Base-by-base conservation (phyloP, 1,284 basidiomycete genomes). In the Ustilago vetiveriae region DNA sequence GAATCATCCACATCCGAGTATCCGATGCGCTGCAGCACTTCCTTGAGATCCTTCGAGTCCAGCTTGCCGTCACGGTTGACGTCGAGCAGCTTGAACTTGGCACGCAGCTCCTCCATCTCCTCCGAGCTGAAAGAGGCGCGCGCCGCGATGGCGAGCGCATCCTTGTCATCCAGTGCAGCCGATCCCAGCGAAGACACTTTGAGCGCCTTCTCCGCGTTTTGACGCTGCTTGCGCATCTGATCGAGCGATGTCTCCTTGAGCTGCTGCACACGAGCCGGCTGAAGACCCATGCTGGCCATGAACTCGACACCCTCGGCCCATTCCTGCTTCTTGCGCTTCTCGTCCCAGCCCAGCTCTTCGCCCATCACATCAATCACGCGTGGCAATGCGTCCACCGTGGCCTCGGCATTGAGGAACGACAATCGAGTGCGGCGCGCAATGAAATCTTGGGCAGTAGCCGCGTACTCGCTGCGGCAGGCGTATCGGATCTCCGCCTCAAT, bases 401-500 rank as follows among this genome's bases (percentile, higher is more conserved):
- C 91, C 76, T 91, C 90, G 2, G 90, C 90, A 83, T 97, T 94
- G 72, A 98, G 88, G 88, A 98, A 98, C 11, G 92, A 90, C 40
- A 98, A 86, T 37, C 94, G 89, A 19, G 91, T 91, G 51, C 94
- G 90, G 6, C 95, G 90, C 2, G 92, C 92, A 76, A 98, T 88
- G 78, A 98, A 92, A 84, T 98, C 95, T 66, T 90, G 86, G 7
- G 92, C 91, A 17, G 90, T 94, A 55, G 89, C 87, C 0, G 94
- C 94, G 82, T 95, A 98, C 84, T 98, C 95, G 83, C 92, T 86
- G 41, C 89, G 89, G 36, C 90, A 87, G 2, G 93, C 94, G 83
- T 97, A 97, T 56, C 89, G 89, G 10, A 94, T 89, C 84, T 98
- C 95, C 4, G 92, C 93, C 83, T 97, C 93, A 79, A 97, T 90